phyloP scores from a whole-genome alignment of 2,329 filamentous ascomycete species.

The Fusarium compactum region DNA sequence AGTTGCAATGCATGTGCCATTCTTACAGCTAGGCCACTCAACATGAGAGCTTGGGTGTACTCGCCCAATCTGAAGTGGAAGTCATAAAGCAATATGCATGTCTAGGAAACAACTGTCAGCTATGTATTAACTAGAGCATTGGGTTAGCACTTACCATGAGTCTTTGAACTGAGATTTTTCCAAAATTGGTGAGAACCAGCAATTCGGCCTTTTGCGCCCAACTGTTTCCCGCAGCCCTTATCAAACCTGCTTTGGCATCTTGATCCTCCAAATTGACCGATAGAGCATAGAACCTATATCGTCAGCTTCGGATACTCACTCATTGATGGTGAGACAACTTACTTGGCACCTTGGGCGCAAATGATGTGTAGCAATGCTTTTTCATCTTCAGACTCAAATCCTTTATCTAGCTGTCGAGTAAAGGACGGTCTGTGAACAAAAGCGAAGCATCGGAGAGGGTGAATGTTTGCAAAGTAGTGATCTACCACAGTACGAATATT shows the following conservation, averaged over 20 bases:
- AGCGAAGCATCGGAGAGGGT: slow-evolving; percentile 56
- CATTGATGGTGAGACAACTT: slow-evolving; percentile 10
- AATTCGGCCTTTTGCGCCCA: slow-evolving; percentile 56
- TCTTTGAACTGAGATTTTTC: slow-evolving; percentile 54
- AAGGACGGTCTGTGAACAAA: slow-evolving; percentile 57
- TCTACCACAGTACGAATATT: slow-evolving; percentile 54
- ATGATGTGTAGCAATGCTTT: slow-evolving; percentile 54
- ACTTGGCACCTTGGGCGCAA: slow-evolving; percentile 56
- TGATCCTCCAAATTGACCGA: slow-evolving; percentile 49
- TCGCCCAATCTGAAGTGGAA: slow-evolving; percentile 56
- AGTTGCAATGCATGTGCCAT: slow-evolving; percentile 58
- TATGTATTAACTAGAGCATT: not conserved
- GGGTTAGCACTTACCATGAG: slow-evolving; percentile 51
- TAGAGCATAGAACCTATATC: slow-evolving; percentile 52
- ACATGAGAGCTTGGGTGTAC: slow-evolving; percentile 56
- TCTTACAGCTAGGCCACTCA: slow-evolving; percentile 56
- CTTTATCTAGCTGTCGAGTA: slow-evolving; percentile 54
- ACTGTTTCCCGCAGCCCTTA: slow-evolving; percentile 52
- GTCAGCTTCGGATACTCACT: slow-evolving; percentile 10
- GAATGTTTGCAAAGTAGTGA: slow-evolving; percentile 56
- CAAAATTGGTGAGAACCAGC: slow-evolving; percentile 54
- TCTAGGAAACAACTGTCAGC: slow-evolving; percentile 41
- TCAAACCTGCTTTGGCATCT: slow-evolving; percentile 46
- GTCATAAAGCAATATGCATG: slow-evolving; percentile 55
- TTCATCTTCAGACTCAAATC: slow-evolving; percentile 53